Evolutionary conservation across 495 filamentous ascomycete genomes (phyloP), one percentile per base, ranked within the genome.

Genomic region (Aspergillus affinis): DNA sequence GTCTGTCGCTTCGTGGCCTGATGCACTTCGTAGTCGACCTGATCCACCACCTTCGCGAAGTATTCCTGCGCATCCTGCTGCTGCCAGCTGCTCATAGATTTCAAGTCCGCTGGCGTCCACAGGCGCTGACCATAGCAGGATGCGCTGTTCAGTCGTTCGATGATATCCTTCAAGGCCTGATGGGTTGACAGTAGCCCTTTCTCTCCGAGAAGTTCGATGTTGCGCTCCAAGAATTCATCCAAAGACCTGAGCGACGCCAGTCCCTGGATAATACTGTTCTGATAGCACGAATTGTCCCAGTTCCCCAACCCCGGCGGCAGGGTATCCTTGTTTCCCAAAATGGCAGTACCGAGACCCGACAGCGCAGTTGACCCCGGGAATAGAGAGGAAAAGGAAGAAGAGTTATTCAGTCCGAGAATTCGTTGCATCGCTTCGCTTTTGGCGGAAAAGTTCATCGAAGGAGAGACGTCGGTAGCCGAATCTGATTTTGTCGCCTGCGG

Each of bases 51-150:
- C 65, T 93, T 96, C 18, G 92, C 91, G 57, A 90, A 96, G 69
- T 97, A 99, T 71, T 99, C 95, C 72, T 99, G 95, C 6, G 95
- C 95, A 77, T 99, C 95, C 68, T 99, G 95, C 67, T 99, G 95
- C 70, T 96, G 88, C 87, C 89, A 94, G 50, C 88, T 93, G 68
- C 87, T 92, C 86, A 97, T 91, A 13, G 83, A 89, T 68, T 94
- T 94, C 15, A 97, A 69, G 57, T 86, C 84, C 3, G 82, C 71
- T 0, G 89, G 89, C 18, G 90, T 90, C 90, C 90, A 94, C 10
- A 96, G 75, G 45, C 83, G 86, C 63, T 78, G 81, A 32, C 90
- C 90, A 61, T 86, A 82, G 65, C 88, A 90, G 21, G 73, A 69
- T 3, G 81, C 69, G 65, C 87, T 81, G 61, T 90, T 91, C 54